phyloP scores from a whole-genome alignment of 257 asterid species.

The Paulownia fortunei region DNA sequence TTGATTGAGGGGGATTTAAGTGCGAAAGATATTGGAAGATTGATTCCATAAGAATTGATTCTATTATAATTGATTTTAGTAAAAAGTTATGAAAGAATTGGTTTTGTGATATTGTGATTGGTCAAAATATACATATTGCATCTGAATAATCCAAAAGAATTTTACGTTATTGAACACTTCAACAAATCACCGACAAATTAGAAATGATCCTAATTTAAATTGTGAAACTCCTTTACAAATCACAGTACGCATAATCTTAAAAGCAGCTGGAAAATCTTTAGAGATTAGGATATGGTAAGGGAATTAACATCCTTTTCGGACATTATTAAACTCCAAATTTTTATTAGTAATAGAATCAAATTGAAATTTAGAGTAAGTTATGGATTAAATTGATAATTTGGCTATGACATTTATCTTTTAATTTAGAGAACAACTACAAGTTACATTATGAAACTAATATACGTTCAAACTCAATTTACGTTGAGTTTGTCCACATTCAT shows the following conservation, averaged over 20 bases:
- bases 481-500: no score
- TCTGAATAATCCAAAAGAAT: no score
- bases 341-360: not conserved
- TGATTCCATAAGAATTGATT: not conserved
- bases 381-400: not conserved
- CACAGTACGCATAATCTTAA: not conserved
- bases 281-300: no score
- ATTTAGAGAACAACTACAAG: not conserved
- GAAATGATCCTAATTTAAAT: not conserved
- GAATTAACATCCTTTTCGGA: not conserved
- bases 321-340: not conserved
- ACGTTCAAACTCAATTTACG: no score
- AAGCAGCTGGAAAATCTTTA: not conserved
- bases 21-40: not conserved
- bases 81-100: not conserved
- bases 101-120: not conserved
- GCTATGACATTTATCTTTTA: not conserved
- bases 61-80: not conserved
- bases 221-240: not conserved
- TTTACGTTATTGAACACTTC: no score
- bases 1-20: no score
- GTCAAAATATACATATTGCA: not conserved
- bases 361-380: not conserved
- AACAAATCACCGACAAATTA: no score
- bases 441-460: not conserved